Conservation (phyloP, 1,284 basidiomycete species). For the Pisolithus thermaeus region DNA sequence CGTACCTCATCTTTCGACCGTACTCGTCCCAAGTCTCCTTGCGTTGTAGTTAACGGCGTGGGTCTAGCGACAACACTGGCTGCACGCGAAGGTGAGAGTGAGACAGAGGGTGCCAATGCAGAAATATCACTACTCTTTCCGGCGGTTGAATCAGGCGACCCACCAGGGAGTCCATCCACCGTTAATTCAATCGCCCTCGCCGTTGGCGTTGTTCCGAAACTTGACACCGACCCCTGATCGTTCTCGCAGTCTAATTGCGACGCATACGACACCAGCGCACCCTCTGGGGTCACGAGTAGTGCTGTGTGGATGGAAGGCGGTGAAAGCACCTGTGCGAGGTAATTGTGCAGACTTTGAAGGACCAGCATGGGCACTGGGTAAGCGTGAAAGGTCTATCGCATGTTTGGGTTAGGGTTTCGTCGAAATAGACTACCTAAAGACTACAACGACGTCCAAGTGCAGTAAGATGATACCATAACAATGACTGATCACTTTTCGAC, state of each 20-base stretch:
- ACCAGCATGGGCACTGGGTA: slow-evolving; percentile 21
- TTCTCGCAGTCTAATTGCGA: slow-evolving; percentile 10
- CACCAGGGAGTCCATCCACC: not conserved
- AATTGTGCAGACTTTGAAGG: slow-evolving; percentile 21
- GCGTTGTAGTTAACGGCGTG: not conserved
- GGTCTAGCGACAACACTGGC: slow-evolving; percentile 2
- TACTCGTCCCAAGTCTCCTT: slow-evolving; percentile 21
- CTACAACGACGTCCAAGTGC: not conserved
- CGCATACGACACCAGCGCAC: slow-evolving; percentile 29
- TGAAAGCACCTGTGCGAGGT: slow-evolving; percentile 25
- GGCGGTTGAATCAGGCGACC: not conserved
- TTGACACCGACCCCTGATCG: not conserved
- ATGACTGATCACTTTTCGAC: not conserved
- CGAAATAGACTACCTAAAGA: not conserved
- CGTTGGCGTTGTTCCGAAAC: not conserved
- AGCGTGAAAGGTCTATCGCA: too few relatives aligned
- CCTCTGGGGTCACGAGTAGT: slow-evolving; percentile 26
- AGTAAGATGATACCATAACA: not conserved
- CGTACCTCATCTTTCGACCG: slow-evolving; percentile 66
- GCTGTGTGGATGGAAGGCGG: slow-evolving; percentile 27
- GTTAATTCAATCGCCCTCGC: not conserved
- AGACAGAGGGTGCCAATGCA: slow-evolving; percentile 29
- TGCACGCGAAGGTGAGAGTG: slow-evolving; percentile 14
- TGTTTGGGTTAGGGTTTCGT: too few relatives aligned
- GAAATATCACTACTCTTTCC: too few relatives aligned